Evolutionary conservation across 805 yeast species (phyloP).

Genomic region (Metschnikowia continentalis): DNA sequence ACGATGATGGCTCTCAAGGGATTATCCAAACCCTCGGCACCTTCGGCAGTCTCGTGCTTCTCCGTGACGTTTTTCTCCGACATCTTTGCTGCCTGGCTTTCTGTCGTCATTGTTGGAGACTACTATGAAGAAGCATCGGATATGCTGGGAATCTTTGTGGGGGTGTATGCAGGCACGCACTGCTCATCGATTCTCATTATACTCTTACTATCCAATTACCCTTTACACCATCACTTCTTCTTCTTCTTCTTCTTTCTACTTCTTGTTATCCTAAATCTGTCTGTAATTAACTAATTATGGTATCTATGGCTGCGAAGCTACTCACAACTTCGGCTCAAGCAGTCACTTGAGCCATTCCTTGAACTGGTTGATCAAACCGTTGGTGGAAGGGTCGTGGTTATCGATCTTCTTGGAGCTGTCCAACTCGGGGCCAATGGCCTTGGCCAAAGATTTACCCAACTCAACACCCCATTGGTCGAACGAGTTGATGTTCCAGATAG

Average conservation of each 20-base stretch:
- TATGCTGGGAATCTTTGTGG: background rate
- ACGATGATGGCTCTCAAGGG: conserved; percentile 45
- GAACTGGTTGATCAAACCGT: conserved; percentile 91
- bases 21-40: conserved; percentile 38
- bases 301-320: background rate
- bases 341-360: conserved; percentile 62
- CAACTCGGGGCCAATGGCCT: conserved; percentile 88
- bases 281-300: background rate
- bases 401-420: conserved; percentile 52
- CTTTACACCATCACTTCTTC: too few relatives aligned
- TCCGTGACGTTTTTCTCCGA: background rate
- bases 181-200: background rate
- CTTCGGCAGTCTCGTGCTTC: conserved; percentile 2
- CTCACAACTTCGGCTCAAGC: conserved; percentile 4
- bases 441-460: conserved; percentile 96
- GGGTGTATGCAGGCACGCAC: conserved; percentile 1
- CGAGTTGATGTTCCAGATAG: conserved; percentile 98
- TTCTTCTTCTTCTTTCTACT: too few relatives aligned
- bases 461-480: conserved; percentile 99
- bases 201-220: too few relatives aligned
- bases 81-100: background rate
- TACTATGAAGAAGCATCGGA: background rate
- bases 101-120: background rate
- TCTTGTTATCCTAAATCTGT: background rate
- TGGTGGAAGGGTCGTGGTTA: conserved; percentile 87